Evolutionary conservation across 1,139 yeast genomes (phyloP), one percentile per base, ranked within the genome.

Genomic region (Meyerozyma carpophila): DNA sequence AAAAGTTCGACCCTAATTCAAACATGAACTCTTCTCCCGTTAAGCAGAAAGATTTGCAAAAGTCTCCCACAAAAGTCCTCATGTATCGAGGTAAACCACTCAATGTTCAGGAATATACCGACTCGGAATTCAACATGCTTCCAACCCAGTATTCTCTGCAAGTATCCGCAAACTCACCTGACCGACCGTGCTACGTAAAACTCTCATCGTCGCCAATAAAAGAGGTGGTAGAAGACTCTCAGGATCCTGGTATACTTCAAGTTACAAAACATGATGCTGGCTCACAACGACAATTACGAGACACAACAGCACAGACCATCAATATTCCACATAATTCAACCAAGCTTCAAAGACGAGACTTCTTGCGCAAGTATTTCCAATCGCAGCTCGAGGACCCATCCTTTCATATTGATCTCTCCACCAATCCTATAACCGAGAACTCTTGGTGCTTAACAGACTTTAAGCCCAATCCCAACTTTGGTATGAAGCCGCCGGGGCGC

Each of bases 371-470:
- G 21, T 47, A 48, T 41, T 41, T 41, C 42, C 45, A 44, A 16
- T 37, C 18, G 9, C 37, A 20, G 7, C 26, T 34, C 13, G 14
- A 21, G 13, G 41, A 39, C 18, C 24, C 9, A 26, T 8, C 37
- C 27, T 39, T 28, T 13, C 14, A 8, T 24, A 5, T 39, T 21
- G 18, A 39, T 13, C 25, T 28, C 10, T 16, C 37, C 34, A 39
- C 41, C 36, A 39, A 39, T 18, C 41, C 41, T 14, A 39, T 39
- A n/a, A 39, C 41, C 6, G 41, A 39, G 16, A 27, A 29, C 26
- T 5, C 21, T 8, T 39, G 41, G 41, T 18, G 25, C 36, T 20
- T 39, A 8, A 65, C 66, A 32, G 83, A 78, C 54, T 78, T 78
- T 54, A 63, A 63, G 41, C 66, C 66, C 3, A 75, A 75, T 46